Conservation (phyloP, 768 basidiomycete species). For the Calocera cornea region DNA sequence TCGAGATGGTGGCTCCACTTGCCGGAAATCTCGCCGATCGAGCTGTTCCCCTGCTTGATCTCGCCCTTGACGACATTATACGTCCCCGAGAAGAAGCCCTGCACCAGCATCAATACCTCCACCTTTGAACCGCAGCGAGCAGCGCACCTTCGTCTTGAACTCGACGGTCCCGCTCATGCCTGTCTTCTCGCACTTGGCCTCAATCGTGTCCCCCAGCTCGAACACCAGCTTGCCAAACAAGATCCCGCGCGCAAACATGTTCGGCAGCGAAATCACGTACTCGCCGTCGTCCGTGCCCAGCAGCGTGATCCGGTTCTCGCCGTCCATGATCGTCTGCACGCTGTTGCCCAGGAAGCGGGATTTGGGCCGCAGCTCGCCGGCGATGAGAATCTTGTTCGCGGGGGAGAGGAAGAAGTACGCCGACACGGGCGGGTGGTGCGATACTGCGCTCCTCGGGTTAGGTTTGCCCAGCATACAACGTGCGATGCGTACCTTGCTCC, state of each 20-base stretch:
- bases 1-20: conserved; percentile 89
- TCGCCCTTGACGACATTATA: conserved; percentile 84
- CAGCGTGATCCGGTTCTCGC: conserved; percentile 76
- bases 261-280: conserved; percentile 89
- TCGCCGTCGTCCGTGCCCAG: conserved; percentile 51
- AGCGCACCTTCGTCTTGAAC: conserved; percentile 86
- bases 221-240: conserved; percentile 72
- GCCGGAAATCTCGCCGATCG: conserved; percentile 76
- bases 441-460: conserved; percentile 41
- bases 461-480: not conserved
- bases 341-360: conserved; percentile 94
- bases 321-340: conserved; percentile 92
- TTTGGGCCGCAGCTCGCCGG: conserved; percentile 91
- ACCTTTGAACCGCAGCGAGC: not conserved
- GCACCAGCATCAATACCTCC: not conserved
- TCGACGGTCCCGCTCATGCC: conserved; percentile 70
- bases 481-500: conserved; percentile 58
- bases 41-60: conserved; percentile 47
- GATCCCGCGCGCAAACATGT: conserved; percentile 87
- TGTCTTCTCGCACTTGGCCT: conserved; percentile 67
- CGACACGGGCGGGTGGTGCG: conserved; percentile 86
- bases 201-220: conserved; percentile 83
- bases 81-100: conserved; percentile 95
- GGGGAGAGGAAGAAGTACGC: conserved; percentile 96
- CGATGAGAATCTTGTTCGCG: conserved; percentile 68